A percentile compares a stretch with the other conserved stretches of the same genome.
phyloP scores from a whole-genome alignment of 176 grass and related monocot genomes.

The Carex kokanica region DNA sequence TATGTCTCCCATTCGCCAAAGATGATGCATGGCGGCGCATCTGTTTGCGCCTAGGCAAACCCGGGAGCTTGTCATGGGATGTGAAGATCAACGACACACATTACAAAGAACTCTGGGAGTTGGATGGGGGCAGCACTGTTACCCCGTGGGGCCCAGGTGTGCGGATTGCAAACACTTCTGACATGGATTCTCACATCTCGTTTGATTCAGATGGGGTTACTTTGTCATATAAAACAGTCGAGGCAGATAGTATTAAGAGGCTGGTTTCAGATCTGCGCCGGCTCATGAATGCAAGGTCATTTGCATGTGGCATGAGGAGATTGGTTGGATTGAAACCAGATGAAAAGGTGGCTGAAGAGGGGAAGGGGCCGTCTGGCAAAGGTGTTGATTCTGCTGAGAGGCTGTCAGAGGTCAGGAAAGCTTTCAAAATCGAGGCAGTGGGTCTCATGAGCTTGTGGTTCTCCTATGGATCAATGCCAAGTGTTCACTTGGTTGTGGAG shows the following conservation, averaged over 20 bases:
- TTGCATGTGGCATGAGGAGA: constrained; percentile 78
- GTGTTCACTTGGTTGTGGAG: constrained; percentile 99
- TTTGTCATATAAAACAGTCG: constrained; percentile 76
- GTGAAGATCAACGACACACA: constrained; percentile 89
- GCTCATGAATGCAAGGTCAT: constrained; percentile 75
- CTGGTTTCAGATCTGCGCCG: constrained; percentile 76
- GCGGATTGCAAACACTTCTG: constrained; percentile 85
- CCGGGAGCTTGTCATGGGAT: constrained; percentile 98
- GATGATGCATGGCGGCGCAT: constrained; percentile 97
- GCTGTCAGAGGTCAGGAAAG: constrained; percentile 83
- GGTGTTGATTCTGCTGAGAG: constrained; percentile 54
- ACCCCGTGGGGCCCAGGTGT: constrained; percentile 78
- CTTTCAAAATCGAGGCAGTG: constrained; percentile 95
- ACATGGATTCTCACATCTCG: constrained; percentile 88
- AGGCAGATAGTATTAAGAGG: constrained; percentile 70
- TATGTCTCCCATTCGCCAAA: constrained; percentile 72
- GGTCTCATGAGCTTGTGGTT: constrained; percentile 98
- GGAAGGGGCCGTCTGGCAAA: constrained; percentile 47
- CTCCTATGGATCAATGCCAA: constrained; percentile 84
- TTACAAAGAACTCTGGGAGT: constrained; percentile 89
- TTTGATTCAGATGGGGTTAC: constrained; percentile 82
- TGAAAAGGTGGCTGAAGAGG: constrained; percentile 61
- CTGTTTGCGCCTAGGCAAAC: constrained; percentile 85
- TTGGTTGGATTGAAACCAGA: constrained; percentile 70
- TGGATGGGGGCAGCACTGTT: constrained; percentile 56